Evolutionary conservation across 2,329 filamentous ascomycete species (phyloP).

Genomic region (Mycosphaerella arachidis): DNA sequence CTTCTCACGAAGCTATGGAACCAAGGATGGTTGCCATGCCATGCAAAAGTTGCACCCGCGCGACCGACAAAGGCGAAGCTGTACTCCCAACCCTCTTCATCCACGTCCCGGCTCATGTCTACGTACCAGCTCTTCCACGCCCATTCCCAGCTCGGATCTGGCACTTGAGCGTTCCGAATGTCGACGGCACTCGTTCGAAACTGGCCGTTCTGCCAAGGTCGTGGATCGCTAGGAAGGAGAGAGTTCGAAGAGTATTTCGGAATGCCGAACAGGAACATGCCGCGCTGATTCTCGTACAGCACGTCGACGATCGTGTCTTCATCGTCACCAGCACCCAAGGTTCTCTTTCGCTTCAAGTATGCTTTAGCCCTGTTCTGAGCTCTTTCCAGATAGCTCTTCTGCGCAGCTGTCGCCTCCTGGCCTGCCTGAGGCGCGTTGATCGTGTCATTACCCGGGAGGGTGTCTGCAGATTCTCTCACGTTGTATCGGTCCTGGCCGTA

Average conservation of each 20-base stretch:
- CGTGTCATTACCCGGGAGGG: conserved; percentile 15
- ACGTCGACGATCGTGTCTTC: conserved; percentile 65
- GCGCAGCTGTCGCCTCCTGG: conserved; percentile 17
- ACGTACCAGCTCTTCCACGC: conserved; percentile 68
- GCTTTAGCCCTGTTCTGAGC: conserved; percentile 29
- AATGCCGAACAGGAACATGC: conserved; percentile 81
- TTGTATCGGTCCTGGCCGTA: conserved; percentile 32
- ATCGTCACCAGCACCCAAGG: conserved; percentile 30
- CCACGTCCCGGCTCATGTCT: conserved; percentile 74
- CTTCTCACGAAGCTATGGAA: conserved; percentile 92
- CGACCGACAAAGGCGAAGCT: conserved; percentile 69
- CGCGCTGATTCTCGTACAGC: conserved; percentile 92
- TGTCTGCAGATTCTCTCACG: conserved; percentile 10
- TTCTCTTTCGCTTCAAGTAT: conserved; percentile 31
- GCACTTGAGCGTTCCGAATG: conserved; percentile 83
- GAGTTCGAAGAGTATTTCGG: conserved; percentile 85
- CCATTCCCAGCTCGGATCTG: conserved; percentile 96
- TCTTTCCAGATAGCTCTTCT: conserved; percentile 29
- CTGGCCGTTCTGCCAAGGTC: conserved; percentile 70
- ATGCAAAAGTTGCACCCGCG: conserved; percentile 45
- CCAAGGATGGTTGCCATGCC: conserved; percentile 87
- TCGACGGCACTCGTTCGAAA: conserved; percentile 58
- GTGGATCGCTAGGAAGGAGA: conserved; percentile 77
- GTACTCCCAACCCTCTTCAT: conserved; percentile 95
- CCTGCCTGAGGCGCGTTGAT: conserved; percentile 13